Conservation (phyloP, 306 rosid species). For the Chamaecrista fasciculata region DNA sequence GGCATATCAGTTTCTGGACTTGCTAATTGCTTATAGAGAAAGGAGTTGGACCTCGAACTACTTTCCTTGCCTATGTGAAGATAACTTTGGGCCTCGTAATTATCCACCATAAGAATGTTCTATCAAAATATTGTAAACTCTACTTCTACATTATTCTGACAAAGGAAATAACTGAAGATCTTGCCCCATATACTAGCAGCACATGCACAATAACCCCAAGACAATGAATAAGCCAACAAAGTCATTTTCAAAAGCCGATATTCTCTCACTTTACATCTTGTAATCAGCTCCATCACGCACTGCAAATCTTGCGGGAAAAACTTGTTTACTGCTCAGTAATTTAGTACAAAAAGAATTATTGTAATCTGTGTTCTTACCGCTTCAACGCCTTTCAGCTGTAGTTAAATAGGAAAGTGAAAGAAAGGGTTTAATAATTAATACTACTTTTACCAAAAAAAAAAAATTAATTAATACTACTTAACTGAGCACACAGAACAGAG, state of each 20-base stretch:
- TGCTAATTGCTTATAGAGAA: too few relatives aligned
- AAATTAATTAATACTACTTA: too few relatives aligned
- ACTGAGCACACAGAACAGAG: background rate
- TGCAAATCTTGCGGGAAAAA: constrained; percentile 15
- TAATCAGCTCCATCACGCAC: constrained; percentile 18
- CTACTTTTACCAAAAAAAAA: too few relatives aligned
- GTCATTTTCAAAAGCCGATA: constrained; percentile 35
- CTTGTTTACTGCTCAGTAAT: background rate
- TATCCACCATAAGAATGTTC: constrained; percentile 31
- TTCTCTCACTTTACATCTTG: background rate
- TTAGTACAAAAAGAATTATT: background rate
- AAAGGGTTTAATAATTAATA: background rate
- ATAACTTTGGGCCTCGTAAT: constrained; percentile 16
- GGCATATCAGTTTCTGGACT: too few relatives aligned
- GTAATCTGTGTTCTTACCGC: constrained; percentile 1
- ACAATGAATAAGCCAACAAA: constrained; percentile 31
- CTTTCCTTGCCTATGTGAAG: too few relatives aligned
- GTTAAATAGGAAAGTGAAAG: background rate
- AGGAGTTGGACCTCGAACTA: too few relatives aligned
- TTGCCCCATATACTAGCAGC: constrained; percentile 20
- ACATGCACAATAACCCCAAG: constrained; percentile 36
- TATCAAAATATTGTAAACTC: constrained; percentile 6
- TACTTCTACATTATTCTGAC: constrained; percentile 29
- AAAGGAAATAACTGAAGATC: constrained; percentile 7
- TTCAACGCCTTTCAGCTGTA: background rate